phyloP scores from a whole-genome alignment of 208 protist species.

The Tritrichomonas musculus region DNA sequence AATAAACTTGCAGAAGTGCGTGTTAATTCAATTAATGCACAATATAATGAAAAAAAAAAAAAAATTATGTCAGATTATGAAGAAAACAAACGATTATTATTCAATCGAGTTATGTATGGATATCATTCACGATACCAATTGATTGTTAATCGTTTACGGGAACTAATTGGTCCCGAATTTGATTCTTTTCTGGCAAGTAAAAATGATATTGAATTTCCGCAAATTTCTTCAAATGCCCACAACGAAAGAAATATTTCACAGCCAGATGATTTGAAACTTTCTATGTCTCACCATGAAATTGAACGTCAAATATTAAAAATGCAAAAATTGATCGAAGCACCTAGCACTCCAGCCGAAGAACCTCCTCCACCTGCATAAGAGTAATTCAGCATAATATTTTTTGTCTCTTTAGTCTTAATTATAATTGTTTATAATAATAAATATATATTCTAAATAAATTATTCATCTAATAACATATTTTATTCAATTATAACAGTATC shows the following conservation, averaged over 20 bases:
- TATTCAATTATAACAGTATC: conserved; percentile 27
- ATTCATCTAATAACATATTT: no score
- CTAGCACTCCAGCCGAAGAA: not conserved
- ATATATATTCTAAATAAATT: no score
- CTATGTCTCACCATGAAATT: not conserved
- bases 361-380: no score
- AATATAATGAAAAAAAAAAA: not conserved
- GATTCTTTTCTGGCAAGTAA: not conserved
- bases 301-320: not conserved
- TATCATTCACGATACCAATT: not conserved
- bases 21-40: not conserved
- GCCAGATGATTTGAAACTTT: not conserved
- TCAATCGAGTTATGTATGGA: not conserved
- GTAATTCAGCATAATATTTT: no score
- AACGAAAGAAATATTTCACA: not conserved
- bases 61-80: not conserved
- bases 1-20: not conserved
- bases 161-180: not conserved
- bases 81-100: not conserved
- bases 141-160: not conserved
- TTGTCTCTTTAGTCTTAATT: no score
- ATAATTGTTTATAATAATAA: no score
- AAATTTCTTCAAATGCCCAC: not conserved
- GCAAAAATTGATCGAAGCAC: not conserved
- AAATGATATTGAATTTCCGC: not conserved